Base-by-base conservation (phyloP, 306 rosid species). In the Quercus ilex region DNA sequence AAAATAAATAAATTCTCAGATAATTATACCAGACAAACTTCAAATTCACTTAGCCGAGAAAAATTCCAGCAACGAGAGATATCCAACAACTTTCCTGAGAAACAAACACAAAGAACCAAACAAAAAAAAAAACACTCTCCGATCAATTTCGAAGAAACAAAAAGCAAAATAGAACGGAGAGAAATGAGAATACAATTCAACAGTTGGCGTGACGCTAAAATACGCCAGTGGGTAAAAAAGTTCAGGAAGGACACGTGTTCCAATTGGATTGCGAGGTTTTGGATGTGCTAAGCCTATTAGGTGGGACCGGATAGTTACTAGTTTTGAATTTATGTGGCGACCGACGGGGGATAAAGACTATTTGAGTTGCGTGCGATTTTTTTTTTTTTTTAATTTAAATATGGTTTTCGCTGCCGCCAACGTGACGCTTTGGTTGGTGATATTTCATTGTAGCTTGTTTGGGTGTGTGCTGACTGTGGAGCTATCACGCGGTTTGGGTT, bases 281-380 rank as follows among this genome's bases (percentile, higher is more conserved):
- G 80, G 77, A 83, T 53, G 20, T 52, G n/a, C 13, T 30, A 20
- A 53, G n/a, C 35, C 13, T 20, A 49, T 8, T 20, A 21, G 15
- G 63, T 69, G 69, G 78, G 75, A 78, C 81, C 78, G 30, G 19
- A 31, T 3, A 63, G 0, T 70, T 69, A 0, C 35, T 4, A 17
- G 18, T 7, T 1, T 6, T 33, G 14, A 43, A 41, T 74, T 41
- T 84, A 80, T 69, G 87, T 84, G 82, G 87, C 85, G 87, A 70
- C 30, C 2, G 11, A 41, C 12, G 11, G 46, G 84, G 4, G 30
- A 8, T 25, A 21, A 33, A 28, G 9, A 23, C 17, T 49, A 10
- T 49, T 12, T 46, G 10, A 14, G 26, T 68, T 68, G 72, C 72
- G 72, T 67, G 49, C 53, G 17, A 1, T 1, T 12, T 35, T 35